A percentile compares a stretch with the other conserved stretches of the same genome.
These are phyloP conservation scores for Zymoseptoria pseudotritici DNA, from an alignment of 2,329 filamentous ascomycete species.

Conservation along the genomic window DNA sequence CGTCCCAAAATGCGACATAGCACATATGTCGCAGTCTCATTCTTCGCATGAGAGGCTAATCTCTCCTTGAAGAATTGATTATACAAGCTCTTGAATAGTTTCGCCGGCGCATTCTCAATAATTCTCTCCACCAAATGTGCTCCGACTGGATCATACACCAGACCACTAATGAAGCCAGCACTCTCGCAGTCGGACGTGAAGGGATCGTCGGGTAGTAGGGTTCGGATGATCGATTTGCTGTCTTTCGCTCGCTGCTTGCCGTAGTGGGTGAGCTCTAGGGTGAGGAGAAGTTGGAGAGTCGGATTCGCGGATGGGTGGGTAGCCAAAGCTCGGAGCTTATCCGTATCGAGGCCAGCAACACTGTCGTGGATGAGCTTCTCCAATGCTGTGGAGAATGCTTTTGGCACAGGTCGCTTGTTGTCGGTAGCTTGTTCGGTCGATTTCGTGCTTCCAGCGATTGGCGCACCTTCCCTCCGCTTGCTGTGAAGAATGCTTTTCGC, in stretches of 20 bases:
- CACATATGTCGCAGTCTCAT: constrained; percentile 84
- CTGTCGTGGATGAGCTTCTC: constrained; percentile 77
- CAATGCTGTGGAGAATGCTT: constrained; percentile 67
- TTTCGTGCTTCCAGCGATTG: constrained; percentile 48
- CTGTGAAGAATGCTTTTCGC: constrained; percentile 75
- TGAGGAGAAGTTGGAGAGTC: constrained; percentile 80
- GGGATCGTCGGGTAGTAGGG: constrained; percentile 72
- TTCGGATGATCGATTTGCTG: constrained; percentile 61
- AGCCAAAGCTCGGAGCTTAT: constrained; percentile 73
- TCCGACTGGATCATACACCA: constrained; percentile 85
- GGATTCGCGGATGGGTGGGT: constrained; percentile 89
- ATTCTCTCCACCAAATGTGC: constrained; percentile 86
- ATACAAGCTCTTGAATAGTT: constrained; percentile 84
- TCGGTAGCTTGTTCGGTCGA: constrained; percentile 39
- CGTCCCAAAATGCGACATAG: constrained; percentile 76
- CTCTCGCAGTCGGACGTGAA: constrained; percentile 66
- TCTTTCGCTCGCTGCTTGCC: constrained; percentile 60
- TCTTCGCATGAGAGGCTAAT: constrained; percentile 73
- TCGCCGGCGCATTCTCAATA: constrained; percentile 71
- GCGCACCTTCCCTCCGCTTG: constrained; percentile 82
- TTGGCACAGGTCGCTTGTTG: constrained; percentile 55
- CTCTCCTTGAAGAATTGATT: constrained; percentile 70
- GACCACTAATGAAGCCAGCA: constrained; percentile 72
- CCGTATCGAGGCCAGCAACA: constrained; percentile 66
- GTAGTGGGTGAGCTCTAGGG: constrained; percentile 72